Base-by-base conservation (phyloP, 2,329 filamentous ascomycete species). In the Cordyceps farinosa region DNA sequence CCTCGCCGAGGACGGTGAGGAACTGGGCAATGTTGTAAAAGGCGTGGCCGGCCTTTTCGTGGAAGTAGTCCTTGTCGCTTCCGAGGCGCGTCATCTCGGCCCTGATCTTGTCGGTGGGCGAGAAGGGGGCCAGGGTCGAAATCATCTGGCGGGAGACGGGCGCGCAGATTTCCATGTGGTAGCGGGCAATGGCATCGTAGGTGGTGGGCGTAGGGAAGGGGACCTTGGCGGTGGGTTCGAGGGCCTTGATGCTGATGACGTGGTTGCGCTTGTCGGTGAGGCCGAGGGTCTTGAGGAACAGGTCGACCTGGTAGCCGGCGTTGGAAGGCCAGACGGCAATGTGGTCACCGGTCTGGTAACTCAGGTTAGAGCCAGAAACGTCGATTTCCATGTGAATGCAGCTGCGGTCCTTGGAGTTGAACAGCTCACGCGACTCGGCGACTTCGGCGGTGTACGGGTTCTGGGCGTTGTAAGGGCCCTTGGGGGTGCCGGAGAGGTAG, bases 311-410 rank as follows among this genome's bases (percentile, higher is more conserved):
- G 67, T 86, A 87, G 64, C 95, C 95, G 64, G 95, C 83, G 76
- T 99, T 99, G 57, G 92, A 97, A 44, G 96, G 95, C 96, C 96
- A 99, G 71, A 99, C 80, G 48, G 95, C 95, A 72, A 99, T 90
- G 77, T 99, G 96, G 74, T 99, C 96, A 75, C 95, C 95, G 59
- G 95, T 99, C 70, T 96, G 92, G 81, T 99, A 99, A 51, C 85
- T 87, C 66, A 99, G 82, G 75, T 96, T 96, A 60, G 93, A 97
- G 69, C 87, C 91, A 71, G 88, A 90, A 70, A 99, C 86, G 74
- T 96, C 92, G 67, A 99, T 87, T 77, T 99, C 96, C 85, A 98
- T 87, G 77, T 99, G 96, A 68, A 99, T 82, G 74, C 95, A 99
- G 82, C 98, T 97, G 66, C 96, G 86, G 72, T 92, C 91, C 77